phyloP scores from a whole-genome alignment of 1,139 yeast species.

The Saccharomyces hybrid region DNA sequence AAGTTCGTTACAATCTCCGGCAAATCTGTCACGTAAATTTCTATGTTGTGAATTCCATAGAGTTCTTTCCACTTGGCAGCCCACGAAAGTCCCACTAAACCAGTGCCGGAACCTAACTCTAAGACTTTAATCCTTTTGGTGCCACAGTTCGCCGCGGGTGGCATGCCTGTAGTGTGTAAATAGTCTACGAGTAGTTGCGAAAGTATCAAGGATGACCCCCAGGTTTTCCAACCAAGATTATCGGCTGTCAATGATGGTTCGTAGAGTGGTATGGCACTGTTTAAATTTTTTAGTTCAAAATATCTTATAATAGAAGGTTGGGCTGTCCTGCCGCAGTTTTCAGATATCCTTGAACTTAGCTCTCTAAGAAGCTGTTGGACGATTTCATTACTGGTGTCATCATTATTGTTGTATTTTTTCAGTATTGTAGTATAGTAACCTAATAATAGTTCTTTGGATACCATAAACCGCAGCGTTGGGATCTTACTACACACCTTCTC shows the following conservation, averaged over 20 bases:
- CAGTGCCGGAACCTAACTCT: conserved; percentile 93
- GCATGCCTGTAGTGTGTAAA: conserved; percentile 1
- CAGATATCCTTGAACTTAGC: conserved; percentile 64
- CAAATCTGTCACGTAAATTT: conserved; percentile 67
- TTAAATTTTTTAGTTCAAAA: conserved; percentile 36
- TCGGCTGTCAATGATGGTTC: conserved; percentile 89
- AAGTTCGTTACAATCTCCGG: conserved; percentile 70
- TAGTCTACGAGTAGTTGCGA: conserved; percentile 39
- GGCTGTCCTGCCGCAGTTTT: conserved; percentile 82
- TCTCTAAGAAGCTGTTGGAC: conserved; percentile 37
- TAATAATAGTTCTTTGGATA: conserved; percentile 32
- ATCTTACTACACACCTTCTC: conserved; percentile 30
- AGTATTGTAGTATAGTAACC: conserved; percentile 63
- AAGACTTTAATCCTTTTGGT: conserved; percentile 34
- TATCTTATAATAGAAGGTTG: conserved; percentile 62
- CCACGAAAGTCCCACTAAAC: conserved; percentile 71
- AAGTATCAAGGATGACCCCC: conserved; percentile 85
- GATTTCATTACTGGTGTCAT: conserved; percentile 34
- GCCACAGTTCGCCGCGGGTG: conserved; percentile 44
- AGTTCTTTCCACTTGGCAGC: conserved; percentile 30
- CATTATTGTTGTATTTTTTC: conserved; percentile 37
- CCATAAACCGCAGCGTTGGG: conserved; percentile 15
- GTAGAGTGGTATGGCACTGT: conserved; percentile 39
- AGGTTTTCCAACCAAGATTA: conserved; percentile 83
- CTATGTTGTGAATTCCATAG: conserved; percentile 33